Base-by-base conservation (phyloP, 768 basidiomycete genomes). In the Gloeopeniophorella convolvens region DNA sequence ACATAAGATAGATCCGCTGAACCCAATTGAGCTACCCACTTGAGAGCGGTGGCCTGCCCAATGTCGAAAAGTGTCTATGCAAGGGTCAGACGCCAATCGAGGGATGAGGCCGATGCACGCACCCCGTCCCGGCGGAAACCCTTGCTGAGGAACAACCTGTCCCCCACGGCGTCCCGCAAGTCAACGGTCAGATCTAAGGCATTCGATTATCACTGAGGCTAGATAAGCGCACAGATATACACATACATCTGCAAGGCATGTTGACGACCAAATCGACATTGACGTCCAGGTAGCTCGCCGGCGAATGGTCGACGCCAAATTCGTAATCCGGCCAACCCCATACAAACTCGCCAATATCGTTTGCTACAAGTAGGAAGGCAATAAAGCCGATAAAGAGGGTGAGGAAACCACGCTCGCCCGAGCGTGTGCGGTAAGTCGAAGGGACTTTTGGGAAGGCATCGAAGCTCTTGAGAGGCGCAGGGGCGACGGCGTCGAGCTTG, bases 211-310 rank as follows among this genome's bases (percentile, higher is more conserved):
- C 3, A 9, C 10, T 27, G 42, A 48, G n/a, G n/a, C 43, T 11
- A 15, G 15, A 28, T 10, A 31, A 16, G 15, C 4, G 46, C 11
- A 42, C 27, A 27, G 27, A 39, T 5, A 16, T 13, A 2, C 12
- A 79, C 91, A 68, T 66, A 95, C 93, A 90, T 67, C 76, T 73
- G 69, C 94, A 97, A 2, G 91, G 92, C 79, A 92, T 96, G 59
- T 89, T 88, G 31, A 97, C 87, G 21, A 88, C 80, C 70, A 97
- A 68, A 69, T 99, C 95, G 46, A 98, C 76, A 65, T 99, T 97
- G 57, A 99, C 73, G 58, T 82, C 79, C 73, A 99, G 71, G 45
- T 72, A 81, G 54, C 76, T 79, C 10, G 67, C 66, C 30, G 73
- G 68, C 48, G 78, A 75, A 27, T 67, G 67, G 63, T 97, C 94